A percentile compares a stretch with the other conserved stretches of the same genome.
These are phyloP conservation scores for Pichia deserticola DNA, from an alignment of 805 yeast genomes.

Conservation along the genomic window DNA sequence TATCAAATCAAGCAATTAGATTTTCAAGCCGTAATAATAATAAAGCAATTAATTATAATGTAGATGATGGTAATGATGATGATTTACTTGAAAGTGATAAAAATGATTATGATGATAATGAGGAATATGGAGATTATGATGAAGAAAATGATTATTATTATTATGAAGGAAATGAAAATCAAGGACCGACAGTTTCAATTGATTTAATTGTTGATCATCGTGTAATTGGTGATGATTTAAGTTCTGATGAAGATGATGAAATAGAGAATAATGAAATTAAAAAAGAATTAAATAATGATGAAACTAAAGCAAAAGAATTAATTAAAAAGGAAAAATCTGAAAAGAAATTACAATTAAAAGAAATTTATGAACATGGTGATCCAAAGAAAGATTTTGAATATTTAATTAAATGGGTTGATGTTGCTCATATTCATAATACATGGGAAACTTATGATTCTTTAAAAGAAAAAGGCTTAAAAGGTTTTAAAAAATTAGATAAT, in stretches of 20 bases:
- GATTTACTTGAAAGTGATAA: conserved; percentile 44
- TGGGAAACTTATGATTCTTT: conserved; percentile 71
- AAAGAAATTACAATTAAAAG: conserved; percentile 18
- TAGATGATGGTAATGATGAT: conserved; percentile 58
- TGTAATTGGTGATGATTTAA: conserved; percentile 27
- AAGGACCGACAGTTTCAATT: conserved; percentile 21
- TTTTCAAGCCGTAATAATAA: conserved; percentile 67
- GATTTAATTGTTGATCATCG: conserved; percentile 49
- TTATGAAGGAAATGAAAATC: conserved; percentile 3
- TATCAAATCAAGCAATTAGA: conserved; percentile 33
- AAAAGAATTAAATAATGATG: not conserved
- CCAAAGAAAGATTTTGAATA: conserved; percentile 56
- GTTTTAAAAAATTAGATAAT: conserved; percentile 82
- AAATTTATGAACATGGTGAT: conserved; percentile 23
- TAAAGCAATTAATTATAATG: conserved; percentile 60
- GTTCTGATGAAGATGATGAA: conserved; percentile 12
- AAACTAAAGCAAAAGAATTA: conserved; percentile 19
- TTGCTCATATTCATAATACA: conserved; percentile 89
- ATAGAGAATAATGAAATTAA: not conserved
- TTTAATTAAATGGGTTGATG: conserved; percentile 76
- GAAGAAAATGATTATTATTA: conserved; percentile 10
- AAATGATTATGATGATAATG: conserved; percentile 16
- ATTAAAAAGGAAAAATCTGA: conserved; percentile 27
- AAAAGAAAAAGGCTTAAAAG: conserved; percentile 45
- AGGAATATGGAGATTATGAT: conserved; percentile 14